Conservation (phyloP, 371 early-diverging fungal species). For the Choanephora cucurbitarum region DNA sequence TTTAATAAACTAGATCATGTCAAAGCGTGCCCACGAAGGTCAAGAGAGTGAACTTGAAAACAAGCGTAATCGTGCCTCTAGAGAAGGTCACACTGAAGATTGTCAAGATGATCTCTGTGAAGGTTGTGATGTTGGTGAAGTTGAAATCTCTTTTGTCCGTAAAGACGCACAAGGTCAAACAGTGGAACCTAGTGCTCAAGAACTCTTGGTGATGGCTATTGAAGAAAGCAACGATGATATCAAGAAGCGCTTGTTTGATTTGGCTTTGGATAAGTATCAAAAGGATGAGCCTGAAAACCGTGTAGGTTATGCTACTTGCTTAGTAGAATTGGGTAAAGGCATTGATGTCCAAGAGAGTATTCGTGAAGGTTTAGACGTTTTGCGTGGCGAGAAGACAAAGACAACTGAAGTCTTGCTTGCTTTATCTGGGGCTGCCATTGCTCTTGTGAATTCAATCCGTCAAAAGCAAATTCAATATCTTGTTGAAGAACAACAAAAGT, state of each 20-base stretch:
- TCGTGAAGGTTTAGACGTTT: constrained; percentile 44
- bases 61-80: constrained; percentile 9
- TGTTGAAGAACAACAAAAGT: constrained; percentile 25
- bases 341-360: constrained; percentile 49
- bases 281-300: constrained; percentile 45
- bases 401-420: constrained; percentile 8
- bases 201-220: constrained; percentile 58
- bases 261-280: constrained; percentile 59
- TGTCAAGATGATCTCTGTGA: constrained; percentile 55
- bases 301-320: constrained; percentile 42
- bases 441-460: constrained; percentile 25
- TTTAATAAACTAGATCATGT: too few relatives aligned
- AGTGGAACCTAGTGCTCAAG: constrained; percentile 46
- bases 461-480: constrained; percentile 27
- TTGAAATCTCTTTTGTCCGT: constrained; percentile 58
- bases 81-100: constrained; percentile 46
- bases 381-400: constrained; percentile 30
- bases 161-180: constrained; percentile 37
- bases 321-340: constrained; percentile 44
- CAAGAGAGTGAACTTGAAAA: constrained; percentile 11
- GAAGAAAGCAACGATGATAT: constrained; percentile 37
- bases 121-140: constrained; percentile 64
- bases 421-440: constrained; percentile 31
- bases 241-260: constrained; percentile 49
- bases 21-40: constrained; percentile 22